These are phyloP conservation scores for Pouteria campechiana DNA, from an alignment of 179 eudicot species.

Conservation along the genomic window DNA sequence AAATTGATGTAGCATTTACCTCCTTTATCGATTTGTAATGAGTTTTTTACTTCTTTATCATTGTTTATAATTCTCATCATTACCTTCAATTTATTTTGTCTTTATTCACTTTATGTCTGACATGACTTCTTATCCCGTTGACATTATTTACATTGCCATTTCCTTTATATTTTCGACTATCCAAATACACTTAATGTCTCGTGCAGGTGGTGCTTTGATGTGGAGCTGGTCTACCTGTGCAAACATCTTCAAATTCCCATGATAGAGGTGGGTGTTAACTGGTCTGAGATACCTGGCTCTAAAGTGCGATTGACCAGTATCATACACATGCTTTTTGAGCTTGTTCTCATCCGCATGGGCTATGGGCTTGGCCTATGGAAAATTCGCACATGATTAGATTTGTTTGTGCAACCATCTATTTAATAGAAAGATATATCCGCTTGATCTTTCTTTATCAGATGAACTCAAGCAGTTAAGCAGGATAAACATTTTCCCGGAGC, in stretches of 20 bases:
- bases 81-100: neutral
- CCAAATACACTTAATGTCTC: too few relatives aligned
- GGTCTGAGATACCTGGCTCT: conserved; percentile 97
- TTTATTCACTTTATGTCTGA: too few relatives aligned
- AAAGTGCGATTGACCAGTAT: conserved; percentile 80
- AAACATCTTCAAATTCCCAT: conserved; percentile 61
- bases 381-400: conserved; percentile 28
- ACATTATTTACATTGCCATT: too few relatives aligned
- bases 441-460: too few relatives aligned
- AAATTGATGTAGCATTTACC: too few relatives aligned
- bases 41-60: neutral
- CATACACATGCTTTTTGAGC: conserved; percentile 95
- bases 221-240: conserved; percentile 83
- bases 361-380: conserved; percentile 86
- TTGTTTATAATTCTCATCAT: neutral
- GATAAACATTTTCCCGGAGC: too few relatives aligned
- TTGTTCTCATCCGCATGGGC: conserved; percentile 79
- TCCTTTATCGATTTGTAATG: too few relatives aligned
- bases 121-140: too few relatives aligned
- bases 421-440: too few relatives aligned
- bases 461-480: too few relatives aligned
- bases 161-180: too few relatives aligned
- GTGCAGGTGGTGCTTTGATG: conserved; percentile 97
- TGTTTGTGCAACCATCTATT: too few relatives aligned
- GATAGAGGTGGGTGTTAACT: conserved; percentile 66